These are phyloP conservation scores for Penicillium pancosmium DNA, from an alignment of 495 filamentous ascomycete species.

Conservation along the genomic window DNA sequence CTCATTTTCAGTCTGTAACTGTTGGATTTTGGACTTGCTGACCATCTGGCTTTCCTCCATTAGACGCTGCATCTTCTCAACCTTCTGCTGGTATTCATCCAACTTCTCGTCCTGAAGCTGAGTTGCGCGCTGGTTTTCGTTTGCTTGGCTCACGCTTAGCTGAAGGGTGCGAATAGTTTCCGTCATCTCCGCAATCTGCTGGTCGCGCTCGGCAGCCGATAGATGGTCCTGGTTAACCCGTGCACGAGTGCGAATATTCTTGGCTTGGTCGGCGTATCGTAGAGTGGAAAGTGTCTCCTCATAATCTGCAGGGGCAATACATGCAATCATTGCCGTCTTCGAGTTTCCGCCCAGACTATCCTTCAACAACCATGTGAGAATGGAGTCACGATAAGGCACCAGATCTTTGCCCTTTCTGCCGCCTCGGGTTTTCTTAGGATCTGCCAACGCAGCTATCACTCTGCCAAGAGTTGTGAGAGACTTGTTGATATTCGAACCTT, in stretches of 20 bases:
- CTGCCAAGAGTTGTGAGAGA: constrained; percentile 93
- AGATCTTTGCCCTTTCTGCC: constrained; percentile 64
- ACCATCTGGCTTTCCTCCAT: constrained; percentile 93
- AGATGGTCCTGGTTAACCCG: constrained; percentile 92
- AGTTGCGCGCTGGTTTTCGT: constrained; percentile 48
- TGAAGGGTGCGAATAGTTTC: constrained; percentile 87
- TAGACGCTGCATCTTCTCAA: constrained; percentile 81
- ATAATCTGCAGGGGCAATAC: constrained; percentile 92
- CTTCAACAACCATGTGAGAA: constrained; percentile 97
- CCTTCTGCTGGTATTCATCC: constrained; percentile 88
- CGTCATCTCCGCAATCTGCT: constrained; percentile 90
- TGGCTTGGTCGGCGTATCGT: constrained; percentile 96
- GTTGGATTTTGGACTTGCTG: constrained; percentile 86
- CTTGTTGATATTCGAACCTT: constrained; percentile 98
- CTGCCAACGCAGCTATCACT: constrained; percentile 95
- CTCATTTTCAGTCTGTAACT: constrained; percentile 85
- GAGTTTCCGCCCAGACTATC: constrained; percentile 93
- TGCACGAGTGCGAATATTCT: constrained; percentile 96
- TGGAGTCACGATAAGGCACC: constrained; percentile 93
- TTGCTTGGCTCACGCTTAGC: constrained; percentile 62
- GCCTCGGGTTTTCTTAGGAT: constrained; percentile 64
- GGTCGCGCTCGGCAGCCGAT: constrained; percentile 84
- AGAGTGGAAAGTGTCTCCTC: constrained; percentile 96
- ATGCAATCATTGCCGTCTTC: constrained; percentile 99
- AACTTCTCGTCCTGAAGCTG: constrained; percentile 70